Conservation (phyloP, 2,329 filamentous ascomycete genomes). For the Eutypella sp. region DNA sequence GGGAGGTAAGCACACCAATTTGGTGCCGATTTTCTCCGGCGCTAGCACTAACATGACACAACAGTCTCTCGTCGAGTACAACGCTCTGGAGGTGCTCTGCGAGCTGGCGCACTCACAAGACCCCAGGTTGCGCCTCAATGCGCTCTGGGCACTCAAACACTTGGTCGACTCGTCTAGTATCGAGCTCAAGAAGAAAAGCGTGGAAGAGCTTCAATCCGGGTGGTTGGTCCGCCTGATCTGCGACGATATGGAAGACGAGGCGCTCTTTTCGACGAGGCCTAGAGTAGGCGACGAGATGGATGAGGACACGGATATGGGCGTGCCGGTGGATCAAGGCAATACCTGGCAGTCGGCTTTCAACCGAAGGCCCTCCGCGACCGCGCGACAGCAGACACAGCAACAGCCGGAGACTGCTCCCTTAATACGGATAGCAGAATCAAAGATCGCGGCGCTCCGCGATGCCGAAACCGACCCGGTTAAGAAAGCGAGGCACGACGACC, state of each 20-base stretch:
- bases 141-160: slow-evolving; percentile 92
- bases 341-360: slow-evolving; percentile 13
- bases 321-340: slow-evolving; percentile 37
- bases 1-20: slow-evolving; percentile 57
- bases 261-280: slow-evolving; percentile 35
- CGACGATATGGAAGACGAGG: slow-evolving; percentile 52
- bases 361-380: background rate
- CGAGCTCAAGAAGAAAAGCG: slow-evolving; percentile 68
- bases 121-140: slow-evolving; percentile 74
- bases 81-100: slow-evolving; percentile 72
- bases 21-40: slow-evolving; percentile 13
- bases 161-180: slow-evolving; percentile 69
- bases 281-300: slow-evolving; percentile 41
- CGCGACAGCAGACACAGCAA: background rate
- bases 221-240: slow-evolving; percentile 80
- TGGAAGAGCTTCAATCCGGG: slow-evolving; percentile 70
- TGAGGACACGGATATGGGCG: slow-evolving; percentile 54
- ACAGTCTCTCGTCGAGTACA: slow-evolving; percentile 66
- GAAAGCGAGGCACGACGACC: slow-evolving; percentile 69
- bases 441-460: slow-evolving; percentile 51
- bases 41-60: slow-evolving; percentile 5
- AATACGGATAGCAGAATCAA: slow-evolving; percentile 45
- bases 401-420: slow-evolving; percentile 16
- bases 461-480: slow-evolving; percentile 63
- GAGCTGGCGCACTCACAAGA: slow-evolving; percentile 79